Evolutionary conservation across 495 filamentous ascomycete species (phyloP), one percentile per base, ranked within the genome.

Genomic region (Halenospora varia): DNA sequence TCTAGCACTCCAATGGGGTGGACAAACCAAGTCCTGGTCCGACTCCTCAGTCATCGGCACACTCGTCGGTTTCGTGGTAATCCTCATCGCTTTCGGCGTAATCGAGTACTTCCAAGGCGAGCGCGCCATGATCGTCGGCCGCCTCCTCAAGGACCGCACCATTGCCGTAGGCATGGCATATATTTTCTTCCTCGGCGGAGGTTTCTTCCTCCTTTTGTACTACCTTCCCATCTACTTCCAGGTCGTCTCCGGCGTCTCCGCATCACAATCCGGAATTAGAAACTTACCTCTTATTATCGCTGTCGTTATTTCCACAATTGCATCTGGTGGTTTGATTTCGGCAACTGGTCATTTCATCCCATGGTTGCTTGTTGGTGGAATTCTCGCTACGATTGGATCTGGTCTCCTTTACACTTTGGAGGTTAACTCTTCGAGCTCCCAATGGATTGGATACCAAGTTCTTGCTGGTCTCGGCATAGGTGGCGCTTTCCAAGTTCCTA

Each of bases 1-100:
- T 18, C 76, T 96, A 0, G 92, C 92, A 0, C 75, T 96, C 17
- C 90, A 95, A 67, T 96, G 92, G 92, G 91, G 89, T 48, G 91
- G 90, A 2, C 81, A 80, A 1, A 78, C 72, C 22, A 90, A 94
- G 60, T 56, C 71, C 0, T 96, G 90, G 90, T 65, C 58, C 49
- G 75, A 76, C 59, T 82, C 75, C 51, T 80, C 82, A 10, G 85
- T 93, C 62, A 88, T 93, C 53, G 79, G 79, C 0, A 75, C 92
- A 2, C 83, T 94, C 40, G 78, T 89, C 11, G 63, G 89, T 10
- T 89, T 87, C 59, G 85, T 76, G 13, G 68, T 95, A 2, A 73
- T 96, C 23, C 73, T 82, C 25, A 57, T 75, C 50, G 55, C 68
- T 42, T 96, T 96, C 67, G 62, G 81, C 23, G 75, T 62, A 25